A percentile compares a stretch with the other conserved stretches of the same genome.
phyloP scores from a whole-genome alignment of 2,329 filamentous ascomycete genomes.

The Cladophialophora carrionii region DNA sequence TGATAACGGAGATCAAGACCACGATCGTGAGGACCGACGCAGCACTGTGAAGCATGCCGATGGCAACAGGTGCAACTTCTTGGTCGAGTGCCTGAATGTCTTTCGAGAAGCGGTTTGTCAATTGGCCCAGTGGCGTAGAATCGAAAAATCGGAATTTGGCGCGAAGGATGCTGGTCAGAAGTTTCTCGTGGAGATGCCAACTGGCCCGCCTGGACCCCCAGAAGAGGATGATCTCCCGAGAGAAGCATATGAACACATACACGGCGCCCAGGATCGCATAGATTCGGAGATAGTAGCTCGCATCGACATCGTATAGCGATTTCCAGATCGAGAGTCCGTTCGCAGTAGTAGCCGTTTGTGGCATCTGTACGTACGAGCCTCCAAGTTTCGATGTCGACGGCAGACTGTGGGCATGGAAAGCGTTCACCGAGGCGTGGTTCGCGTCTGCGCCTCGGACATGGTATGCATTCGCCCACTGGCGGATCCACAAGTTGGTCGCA shows the following conservation, averaged over 20 bases:
- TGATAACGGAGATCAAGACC: slow-evolving; percentile 82
- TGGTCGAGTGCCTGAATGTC: slow-evolving; percentile 94
- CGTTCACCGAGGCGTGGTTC: slow-evolving; percentile 25
- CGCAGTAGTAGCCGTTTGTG: slow-evolving; percentile 18
- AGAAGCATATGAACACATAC: slow-evolving; percentile 79
- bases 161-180: slow-evolving; percentile 78
- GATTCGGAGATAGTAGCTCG: slow-evolving; percentile 78
- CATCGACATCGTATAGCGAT: slow-evolving; percentile 64
- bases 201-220: slow-evolving; percentile 89
- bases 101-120: slow-evolving; percentile 99
- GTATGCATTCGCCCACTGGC: slow-evolving; percentile 93
- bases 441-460: slow-evolving; percentile 43
- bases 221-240: slow-evolving; percentile 87
- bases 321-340: slow-evolving; percentile 31
- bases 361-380: slow-evolving; percentile 22
- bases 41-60: slow-evolving; percentile 70
- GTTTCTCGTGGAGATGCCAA: slow-evolving; percentile 74
- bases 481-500: slow-evolving; percentile 91
- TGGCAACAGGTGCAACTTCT: slow-evolving; percentile 89
- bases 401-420: slow-evolving; percentile 16
- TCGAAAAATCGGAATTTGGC: slow-evolving; percentile 99
- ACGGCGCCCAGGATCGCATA: slow-evolving; percentile 78
- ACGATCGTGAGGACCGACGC: slow-evolving; percentile 80
- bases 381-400: slow-evolving; percentile 21
- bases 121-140: slow-evolving; percentile 87